Percentiles rank a stretch among this genome's conserved stretches.
These are phyloP conservation scores for Petunia secreta DNA, from an alignment of 257 asterid species.

Conservation along the genomic window DNA sequence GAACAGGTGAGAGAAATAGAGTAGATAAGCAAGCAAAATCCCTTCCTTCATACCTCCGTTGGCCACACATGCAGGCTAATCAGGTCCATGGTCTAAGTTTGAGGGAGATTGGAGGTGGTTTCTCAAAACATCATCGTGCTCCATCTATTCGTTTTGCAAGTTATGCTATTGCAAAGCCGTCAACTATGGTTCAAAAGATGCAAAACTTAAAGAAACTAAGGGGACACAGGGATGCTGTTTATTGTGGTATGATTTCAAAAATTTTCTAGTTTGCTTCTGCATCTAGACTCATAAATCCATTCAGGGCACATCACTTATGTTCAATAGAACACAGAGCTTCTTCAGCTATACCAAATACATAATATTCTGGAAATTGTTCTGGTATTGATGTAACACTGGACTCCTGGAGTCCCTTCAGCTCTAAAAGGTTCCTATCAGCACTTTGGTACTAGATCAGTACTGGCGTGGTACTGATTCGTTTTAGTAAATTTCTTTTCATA, in stretches of 20 bases:
- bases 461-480: too few relatives aligned
- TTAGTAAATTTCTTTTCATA: too few relatives aligned
- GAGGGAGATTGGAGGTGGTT: slow-evolving; percentile 99
- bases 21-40: slow-evolving; percentile 55
- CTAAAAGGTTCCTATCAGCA: too few relatives aligned
- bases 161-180: slow-evolving; percentile 96
- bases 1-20: slow-evolving; percentile 66
- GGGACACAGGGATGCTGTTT: slow-evolving; percentile 97
- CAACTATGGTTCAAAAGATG: slow-evolving; percentile 97
- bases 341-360: too few relatives aligned
- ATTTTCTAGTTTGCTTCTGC: slow-evolving; percentile 22
- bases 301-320: background rate
- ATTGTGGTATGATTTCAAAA: slow-evolving; percentile 70
- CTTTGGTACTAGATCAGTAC: too few relatives aligned
- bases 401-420: too few relatives aligned
- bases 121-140: slow-evolving; percentile 89
- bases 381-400: too few relatives aligned
- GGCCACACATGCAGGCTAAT: slow-evolving; percentile 98
- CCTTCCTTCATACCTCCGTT: slow-evolving; percentile 69
- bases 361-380: background rate
- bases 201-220: slow-evolving; percentile 80
- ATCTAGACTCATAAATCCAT: background rate
- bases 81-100: slow-evolving; percentile 92
- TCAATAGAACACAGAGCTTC: slow-evolving; percentile 6
- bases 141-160: slow-evolving; percentile 90